Base-by-base conservation (phyloP, 371 early-diverging fungal species). In the Syncephalis plumigaleata region DNA sequence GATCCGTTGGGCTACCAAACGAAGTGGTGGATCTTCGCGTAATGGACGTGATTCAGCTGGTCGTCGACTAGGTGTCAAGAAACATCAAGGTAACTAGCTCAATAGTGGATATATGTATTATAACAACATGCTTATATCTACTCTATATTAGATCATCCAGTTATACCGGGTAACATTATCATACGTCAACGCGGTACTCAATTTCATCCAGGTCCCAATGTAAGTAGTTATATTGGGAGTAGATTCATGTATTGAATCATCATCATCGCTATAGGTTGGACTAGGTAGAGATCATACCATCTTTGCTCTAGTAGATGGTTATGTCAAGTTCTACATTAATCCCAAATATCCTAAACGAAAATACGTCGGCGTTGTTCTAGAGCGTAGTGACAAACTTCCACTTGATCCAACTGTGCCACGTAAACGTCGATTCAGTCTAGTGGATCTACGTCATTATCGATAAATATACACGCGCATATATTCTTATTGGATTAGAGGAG, bases 1-100 rank as follows among this genome's bases (percentile, higher is more conserved):
- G 64, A 69, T 88, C 49, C 84, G 94, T 58, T 80, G 72, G 67
- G 96, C 96, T 36, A 76, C 90, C 24, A 93, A 96, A 59, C 87
- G 84, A 60, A 66, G 90, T 15, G 90, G 91, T 47, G 95, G 94
- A 55, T 84, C 87, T 15, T 78, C 90, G 40, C 79, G 77, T 56
- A 96, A 94, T 72, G 86, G 86, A 31, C 77, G 95, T 54, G 88
- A 91, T 57, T 90, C 94, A 13, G 79, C 87, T 42, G 92, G 94
- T 68, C 84, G 90, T 63, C 77, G 86, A 56, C 75, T 92, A 31
- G 95, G 97, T 16, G 77, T 93, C 51, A 96, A 96, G 67, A 79
- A 81, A 55, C 80, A 80, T 58, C 78, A 82, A 61, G 84, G 85
- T 58, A 67, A 63, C 9, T 5, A 9, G 18, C 23, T n/a, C 27